phyloP scores from a whole-genome alignment of 148 eudicot species.

The Selenicereus undatus region DNA sequence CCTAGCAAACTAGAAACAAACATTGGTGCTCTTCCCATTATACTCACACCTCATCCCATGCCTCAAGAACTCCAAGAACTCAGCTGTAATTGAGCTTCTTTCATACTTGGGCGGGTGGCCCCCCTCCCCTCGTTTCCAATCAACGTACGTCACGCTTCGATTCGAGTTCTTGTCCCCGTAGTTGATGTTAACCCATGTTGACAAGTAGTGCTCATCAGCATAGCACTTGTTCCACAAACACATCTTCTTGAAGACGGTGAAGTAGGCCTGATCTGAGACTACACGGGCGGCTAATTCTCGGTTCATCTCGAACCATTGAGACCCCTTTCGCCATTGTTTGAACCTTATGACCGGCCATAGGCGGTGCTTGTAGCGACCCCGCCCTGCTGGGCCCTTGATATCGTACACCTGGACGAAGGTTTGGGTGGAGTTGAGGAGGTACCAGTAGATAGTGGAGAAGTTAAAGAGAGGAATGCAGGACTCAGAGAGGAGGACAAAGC shows the following conservation, averaged over 20 bases:
- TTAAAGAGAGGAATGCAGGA: constrained; percentile 84
- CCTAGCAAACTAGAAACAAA: constrained; percentile 34
- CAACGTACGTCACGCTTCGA: constrained; percentile 34
- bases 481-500: constrained; percentile 79
- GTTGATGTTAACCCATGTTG: constrained; percentile 45
- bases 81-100: constrained; percentile 14
- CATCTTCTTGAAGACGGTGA: constrained; percentile 39
- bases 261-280: constrained; percentile 50
- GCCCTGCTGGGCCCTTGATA: constrained; percentile 42
- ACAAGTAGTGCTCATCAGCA: constrained; percentile 75
- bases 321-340: constrained; percentile 81
- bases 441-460: constrained; percentile 66
- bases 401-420: constrained; percentile 60
- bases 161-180: constrained; percentile 21
- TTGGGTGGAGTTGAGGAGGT: constrained; percentile 60
- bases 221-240: constrained; percentile 56
- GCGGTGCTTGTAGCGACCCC: constrained; percentile 72
- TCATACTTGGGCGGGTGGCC: constrained; percentile 29
- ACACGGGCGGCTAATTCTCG: constrained; percentile 51
- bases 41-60: constrained; percentile 22
- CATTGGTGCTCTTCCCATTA: constrained; percentile 24
- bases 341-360: constrained; percentile 53
- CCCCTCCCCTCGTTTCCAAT: constrained; percentile 36
- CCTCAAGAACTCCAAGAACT: constrained; percentile 22
- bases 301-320: constrained; percentile 85